Evolutionary conservation across 2,329 filamentous ascomycete genomes (phyloP).

Genomic region (Pyrenochaeta sp.): DNA sequence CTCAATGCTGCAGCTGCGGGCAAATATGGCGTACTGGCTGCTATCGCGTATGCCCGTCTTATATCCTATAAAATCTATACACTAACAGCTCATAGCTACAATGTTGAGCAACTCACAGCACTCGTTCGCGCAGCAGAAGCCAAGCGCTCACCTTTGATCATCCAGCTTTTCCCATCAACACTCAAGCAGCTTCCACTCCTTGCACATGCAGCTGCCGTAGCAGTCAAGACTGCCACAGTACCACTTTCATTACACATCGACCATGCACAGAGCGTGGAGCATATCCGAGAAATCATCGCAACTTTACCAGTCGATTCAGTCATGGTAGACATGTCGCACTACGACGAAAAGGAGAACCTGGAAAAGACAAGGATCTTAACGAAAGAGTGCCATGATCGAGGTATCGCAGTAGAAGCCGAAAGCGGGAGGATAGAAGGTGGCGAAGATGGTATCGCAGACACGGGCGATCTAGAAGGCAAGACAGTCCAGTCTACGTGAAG

Average conservation of each 20-base stretch:
- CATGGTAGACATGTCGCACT: conserved; percentile 80
- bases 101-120: conserved; percentile 46
- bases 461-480: conserved; percentile 65
- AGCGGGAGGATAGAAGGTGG: conserved; percentile 75
- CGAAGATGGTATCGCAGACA: conserved; percentile 77
- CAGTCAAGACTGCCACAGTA: conserved; percentile 51
- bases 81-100: conserved; percentile 36
- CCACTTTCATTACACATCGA: conserved; percentile 59
- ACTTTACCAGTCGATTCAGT: conserved; percentile 73
- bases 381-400: conserved; percentile 67
- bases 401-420: conserved; percentile 74
- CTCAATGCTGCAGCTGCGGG: conserved; percentile 64
- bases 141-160: conserved; percentile 45
- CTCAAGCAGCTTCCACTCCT: conserved; percentile 68
- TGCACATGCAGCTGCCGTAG: conserved; percentile 54
- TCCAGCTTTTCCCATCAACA: conserved; percentile 65
- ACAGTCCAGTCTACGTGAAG: neutral
- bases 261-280: conserved; percentile 55
- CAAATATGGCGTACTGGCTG: conserved; percentile 66
- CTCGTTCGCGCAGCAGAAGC: conserved; percentile 46
- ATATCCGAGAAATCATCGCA: conserved; percentile 52
- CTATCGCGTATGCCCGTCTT: conserved; percentile 39
- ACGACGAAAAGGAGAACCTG: conserved; percentile 76
- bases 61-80: neutral
- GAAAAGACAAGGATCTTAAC: conserved; percentile 68